Evolutionary conservation across 2,329 filamentous ascomycete genomes (phyloP).

Genomic region (Penicillium sp.): DNA sequence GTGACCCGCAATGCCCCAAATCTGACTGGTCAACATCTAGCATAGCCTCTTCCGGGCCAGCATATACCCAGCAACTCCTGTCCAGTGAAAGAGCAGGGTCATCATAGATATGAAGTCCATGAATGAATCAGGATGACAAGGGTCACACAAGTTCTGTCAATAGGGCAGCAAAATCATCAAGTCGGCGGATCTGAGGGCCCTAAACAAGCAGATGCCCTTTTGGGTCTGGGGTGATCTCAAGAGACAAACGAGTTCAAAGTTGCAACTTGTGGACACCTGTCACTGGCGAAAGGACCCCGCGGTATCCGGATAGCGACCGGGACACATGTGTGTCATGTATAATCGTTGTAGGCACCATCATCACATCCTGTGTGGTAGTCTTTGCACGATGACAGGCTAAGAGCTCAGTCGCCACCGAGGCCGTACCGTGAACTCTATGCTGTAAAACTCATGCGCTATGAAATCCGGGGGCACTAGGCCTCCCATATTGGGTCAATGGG

Average conservation of each 20-base stretch:
- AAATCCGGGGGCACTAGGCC: conserved; percentile 9
- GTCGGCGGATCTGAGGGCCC: not conserved
- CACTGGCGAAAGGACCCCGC: not conserved
- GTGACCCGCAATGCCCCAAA: not conserved
- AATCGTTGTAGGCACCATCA: not conserved
- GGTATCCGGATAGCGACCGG: not conserved
- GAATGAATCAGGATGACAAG: not conserved
- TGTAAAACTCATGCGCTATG: conserved; percentile 11
- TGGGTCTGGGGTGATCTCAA: not conserved
- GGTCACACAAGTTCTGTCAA: conserved; percentile 1
- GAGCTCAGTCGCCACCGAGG: not conserved
- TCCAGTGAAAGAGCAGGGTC: not conserved
- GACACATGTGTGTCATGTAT: not conserved
- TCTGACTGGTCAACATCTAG: not conserved
- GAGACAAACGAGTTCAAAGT: not conserved
- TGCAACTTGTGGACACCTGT: not conserved
- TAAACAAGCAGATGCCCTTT: not conserved
- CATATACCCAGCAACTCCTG: not conserved
- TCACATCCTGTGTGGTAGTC: not conserved
- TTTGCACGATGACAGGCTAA: not conserved
- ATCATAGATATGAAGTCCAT: not conserved
- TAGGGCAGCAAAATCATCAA: not conserved
- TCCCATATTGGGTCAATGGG: not conserved
- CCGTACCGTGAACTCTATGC: conserved; percentile 8
- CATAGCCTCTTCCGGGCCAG: not conserved